Base-by-base conservation (phyloP, 163 green algal species). In the Scenedesmus sp. region DNA sequence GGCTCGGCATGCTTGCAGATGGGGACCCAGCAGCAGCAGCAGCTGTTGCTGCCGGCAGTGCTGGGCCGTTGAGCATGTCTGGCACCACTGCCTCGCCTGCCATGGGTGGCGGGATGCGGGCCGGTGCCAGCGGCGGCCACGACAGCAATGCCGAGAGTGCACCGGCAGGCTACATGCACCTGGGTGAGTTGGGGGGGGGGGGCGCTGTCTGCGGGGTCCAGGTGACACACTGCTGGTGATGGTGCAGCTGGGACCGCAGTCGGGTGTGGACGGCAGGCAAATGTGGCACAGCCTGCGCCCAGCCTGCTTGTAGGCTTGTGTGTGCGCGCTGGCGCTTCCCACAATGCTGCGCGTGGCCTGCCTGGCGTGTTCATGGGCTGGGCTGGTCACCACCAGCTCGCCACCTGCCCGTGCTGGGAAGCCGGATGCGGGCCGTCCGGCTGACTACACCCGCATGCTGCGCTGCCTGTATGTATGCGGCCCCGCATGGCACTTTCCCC, bases 91-190 rank as follows among this genome's bases (percentile, higher is more conserved):
- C 81, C 35, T 87, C 81, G 37, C 81, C 81, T 12, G 81, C 42
- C 18, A 59, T 61, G 49, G 79, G 79, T 40, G 35, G 15, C 49
- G 79, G 42, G 73, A 35, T 46, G 73, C 73, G 18, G 2, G n/a
- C 15, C 53, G 81, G 81, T 35, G 81, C 35, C 30, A 46, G 51
- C 35, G 49, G 33, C 16, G 79, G 79, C 18, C 43, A 85, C 35
- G 81, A 72, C 33, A 46, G 73, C 73, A 82, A 30, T 51, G 73
- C 73, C 15, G 73, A 82, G 73, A 82, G 73, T 37, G 33, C 35
- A 15, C 73, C 35, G 73, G 73, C 35, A 26, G 70, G 70, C 37
- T 82, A 51, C 20, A 2, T 44, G 73, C 73, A 15, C 7, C 30
- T 46, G 22, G 73, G 73, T 82, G 37, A 82, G 73, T 22, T 82